Conservation (phyloP, 352 stramenopile species). For the Pythium vanterpoolii region DNA sequence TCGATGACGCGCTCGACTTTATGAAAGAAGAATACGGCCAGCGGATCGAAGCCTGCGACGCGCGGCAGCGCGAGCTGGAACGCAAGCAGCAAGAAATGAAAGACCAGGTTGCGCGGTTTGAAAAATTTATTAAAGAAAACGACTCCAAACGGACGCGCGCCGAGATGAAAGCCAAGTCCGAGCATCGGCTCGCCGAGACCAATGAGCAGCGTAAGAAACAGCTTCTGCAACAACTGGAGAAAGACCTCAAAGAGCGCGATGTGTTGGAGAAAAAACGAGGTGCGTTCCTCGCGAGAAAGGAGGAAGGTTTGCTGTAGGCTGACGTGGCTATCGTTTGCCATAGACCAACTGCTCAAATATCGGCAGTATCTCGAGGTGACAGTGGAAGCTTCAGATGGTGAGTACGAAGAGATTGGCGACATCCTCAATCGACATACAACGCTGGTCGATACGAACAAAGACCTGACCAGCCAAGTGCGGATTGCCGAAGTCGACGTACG, state of each 20-base stretch:
- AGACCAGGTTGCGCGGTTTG: conserved; percentile 88
- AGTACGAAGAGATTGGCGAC: conserved; percentile 83
- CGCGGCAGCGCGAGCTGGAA: conserved; percentile 77
- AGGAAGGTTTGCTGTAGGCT: not conserved
- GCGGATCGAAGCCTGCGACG: conserved; percentile 86
- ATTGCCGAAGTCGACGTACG: conserved; percentile 57
- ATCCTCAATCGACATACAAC: conserved; percentile 85
- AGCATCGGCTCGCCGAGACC: conserved; percentile 64
- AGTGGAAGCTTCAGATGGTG: conserved; percentile 77
- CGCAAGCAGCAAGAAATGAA: conserved; percentile 90
- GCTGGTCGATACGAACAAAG: conserved; percentile 85
- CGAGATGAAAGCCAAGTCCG: conserved; percentile 87
- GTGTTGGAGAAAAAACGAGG: conserved; percentile 70
- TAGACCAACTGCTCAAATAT: conserved; percentile 80
- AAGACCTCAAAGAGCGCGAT: conserved; percentile 61
- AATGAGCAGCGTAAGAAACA: conserved; percentile 83
- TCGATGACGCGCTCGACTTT: conserved; percentile 89
- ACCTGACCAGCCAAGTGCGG: conserved; percentile 74
- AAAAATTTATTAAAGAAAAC: conserved; percentile 95
- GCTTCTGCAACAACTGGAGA: conserved; percentile 63
- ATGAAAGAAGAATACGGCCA: conserved; percentile 92
- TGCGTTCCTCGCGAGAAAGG: not conserved
- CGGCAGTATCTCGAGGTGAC: conserved; percentile 79
- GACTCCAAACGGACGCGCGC: conserved; percentile 86
- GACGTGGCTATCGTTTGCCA: not conserved